phyloP scores from a whole-genome alignment of 768 basidiomycete genomes.

The Terana coerulea region DNA sequence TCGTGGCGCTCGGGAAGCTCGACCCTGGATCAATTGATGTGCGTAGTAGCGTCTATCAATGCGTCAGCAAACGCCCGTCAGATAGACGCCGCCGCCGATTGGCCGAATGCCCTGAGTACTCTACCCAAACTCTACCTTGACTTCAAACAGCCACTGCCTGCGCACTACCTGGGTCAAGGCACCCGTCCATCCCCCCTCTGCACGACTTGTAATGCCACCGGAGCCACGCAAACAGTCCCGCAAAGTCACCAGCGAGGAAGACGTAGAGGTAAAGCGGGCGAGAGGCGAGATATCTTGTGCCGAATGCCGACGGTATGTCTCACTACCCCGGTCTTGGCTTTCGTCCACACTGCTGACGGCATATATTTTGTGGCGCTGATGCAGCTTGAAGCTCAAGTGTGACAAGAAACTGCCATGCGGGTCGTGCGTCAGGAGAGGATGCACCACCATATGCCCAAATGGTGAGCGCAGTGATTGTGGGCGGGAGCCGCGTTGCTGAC shows the following conservation, averaged over 20 bases:
- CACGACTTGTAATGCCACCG: conserved; percentile 26
- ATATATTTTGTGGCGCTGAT: background rate
- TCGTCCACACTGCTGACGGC: background rate
- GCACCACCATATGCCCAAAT: conserved; percentile 68
- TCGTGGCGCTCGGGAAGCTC: too few relatives aligned
- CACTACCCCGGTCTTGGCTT: conserved; percentile 37
- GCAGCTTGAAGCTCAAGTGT: conserved; percentile 77
- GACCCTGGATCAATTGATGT: too few relatives aligned
- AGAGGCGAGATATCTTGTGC: conserved; percentile 77
- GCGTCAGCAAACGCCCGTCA: too few relatives aligned
- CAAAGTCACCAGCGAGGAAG: conserved; percentile 29
- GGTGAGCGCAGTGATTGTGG: conserved; percentile 36
- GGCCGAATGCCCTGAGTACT: too few relatives aligned
- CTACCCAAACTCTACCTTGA: too few relatives aligned
- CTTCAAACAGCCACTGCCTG: too few relatives aligned
- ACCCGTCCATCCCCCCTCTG: too few relatives aligned
- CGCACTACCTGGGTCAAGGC: too few relatives aligned
- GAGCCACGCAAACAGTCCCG: conserved; percentile 22
- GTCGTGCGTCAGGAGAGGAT: conserved; percentile 60
- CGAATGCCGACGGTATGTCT: conserved; percentile 68
- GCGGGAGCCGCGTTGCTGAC: background rate
- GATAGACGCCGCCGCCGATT: too few relatives aligned
- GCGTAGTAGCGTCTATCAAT: too few relatives aligned
- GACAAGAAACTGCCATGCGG: conserved; percentile 81
- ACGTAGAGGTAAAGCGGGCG: conserved; percentile 69